Evolutionary conservation across 352 stramenopile species (phyloP).

Genomic region (Globisporangium lucens): DNA sequence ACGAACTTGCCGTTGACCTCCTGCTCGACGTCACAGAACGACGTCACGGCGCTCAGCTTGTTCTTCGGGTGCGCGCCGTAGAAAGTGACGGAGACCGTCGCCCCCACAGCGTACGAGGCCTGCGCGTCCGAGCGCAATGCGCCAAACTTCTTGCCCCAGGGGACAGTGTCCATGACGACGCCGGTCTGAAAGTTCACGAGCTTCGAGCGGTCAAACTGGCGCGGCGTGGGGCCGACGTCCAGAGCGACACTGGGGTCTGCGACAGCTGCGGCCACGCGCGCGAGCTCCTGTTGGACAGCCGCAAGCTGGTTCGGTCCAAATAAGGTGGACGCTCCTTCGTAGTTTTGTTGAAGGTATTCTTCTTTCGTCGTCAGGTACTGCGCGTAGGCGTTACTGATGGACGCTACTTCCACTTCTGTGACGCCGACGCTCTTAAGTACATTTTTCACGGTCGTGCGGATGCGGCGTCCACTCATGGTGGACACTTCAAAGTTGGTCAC

Average conservation of each 20-base stretch:
- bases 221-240: constrained; percentile 30
- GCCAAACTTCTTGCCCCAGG: constrained; percentile 22
- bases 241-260: constrained; percentile 21
- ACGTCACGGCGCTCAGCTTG: constrained; percentile 2
- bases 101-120: constrained; percentile 25
- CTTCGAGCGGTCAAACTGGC: constrained; percentile 31
- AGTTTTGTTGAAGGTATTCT: constrained; percentile 61
- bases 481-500: constrained; percentile 57
- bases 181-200: constrained; percentile 32
- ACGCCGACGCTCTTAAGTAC: constrained; percentile 47
- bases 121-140: constrained; percentile 25
- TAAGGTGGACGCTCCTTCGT: constrained; percentile 69
- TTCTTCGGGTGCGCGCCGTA: constrained; percentile 46
- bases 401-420: constrained; percentile 5
- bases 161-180: constrained; percentile 31
- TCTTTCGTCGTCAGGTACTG: constrained; percentile 62
- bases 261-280: constrained; percentile 31
- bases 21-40: constrained; percentile 50
- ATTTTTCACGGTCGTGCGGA: constrained; percentile 31
- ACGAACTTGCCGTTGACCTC: constrained; percentile 22
- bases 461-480: constrained; percentile 58
- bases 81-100: constrained; percentile 36
- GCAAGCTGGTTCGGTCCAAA: constrained; percentile 65
- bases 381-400: constrained; percentile 60
- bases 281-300: constrained; percentile 52